A percentile compares a stretch with the other conserved stretches of the same genome.
Evolutionary conservation across 306 rosid species (phyloP).

Genomic region (Rubus idaeus): DNA sequence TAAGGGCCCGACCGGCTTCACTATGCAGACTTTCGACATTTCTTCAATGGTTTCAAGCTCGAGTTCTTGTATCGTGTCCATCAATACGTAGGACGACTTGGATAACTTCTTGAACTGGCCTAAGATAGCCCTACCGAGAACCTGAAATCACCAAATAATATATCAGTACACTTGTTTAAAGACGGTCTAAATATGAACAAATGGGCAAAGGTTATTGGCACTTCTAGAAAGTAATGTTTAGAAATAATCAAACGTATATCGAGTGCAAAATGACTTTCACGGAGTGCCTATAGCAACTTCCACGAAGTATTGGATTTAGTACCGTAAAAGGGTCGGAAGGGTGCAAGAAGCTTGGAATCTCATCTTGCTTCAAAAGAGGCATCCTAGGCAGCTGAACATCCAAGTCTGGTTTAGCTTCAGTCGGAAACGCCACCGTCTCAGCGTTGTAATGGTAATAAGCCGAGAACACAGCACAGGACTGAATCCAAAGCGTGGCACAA

Average conservation of each 20-base stretch:
- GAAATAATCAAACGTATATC: too few species aligned
- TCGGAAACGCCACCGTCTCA: constrained; percentile 25
- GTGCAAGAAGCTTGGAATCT: constrained; percentile 36
- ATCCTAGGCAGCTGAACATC: constrained; percentile 28
- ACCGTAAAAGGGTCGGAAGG: neutral
- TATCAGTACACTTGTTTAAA: neutral
- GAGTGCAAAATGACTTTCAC: too few species aligned
- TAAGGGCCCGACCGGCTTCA: constrained; percentile 33
- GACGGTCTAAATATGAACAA: neutral
- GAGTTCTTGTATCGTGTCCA: constrained; percentile 36
- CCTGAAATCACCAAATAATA: neutral
- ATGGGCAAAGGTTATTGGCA: neutral
- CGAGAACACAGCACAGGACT: constrained; percentile 50
- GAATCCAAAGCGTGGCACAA: constrained; percentile 61
- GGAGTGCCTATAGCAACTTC: too few species aligned
- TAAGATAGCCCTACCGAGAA: constrained; percentile 15
- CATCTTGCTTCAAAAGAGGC: constrained; percentile 35
- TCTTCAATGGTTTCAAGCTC: constrained; percentile 19
- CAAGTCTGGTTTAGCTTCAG: constrained; percentile 17
- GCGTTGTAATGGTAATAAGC: constrained; percentile 27
- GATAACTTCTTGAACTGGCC: constrained; percentile 31
- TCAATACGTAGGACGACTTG: constrained; percentile 33
- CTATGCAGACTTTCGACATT: constrained; percentile 17
- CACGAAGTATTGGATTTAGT: neutral
- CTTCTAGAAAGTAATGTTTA: too few species aligned